Conservation (phyloP, 192 early-diverging fungal genomes). For the Gaertneriomyces semiglobifer region DNA sequence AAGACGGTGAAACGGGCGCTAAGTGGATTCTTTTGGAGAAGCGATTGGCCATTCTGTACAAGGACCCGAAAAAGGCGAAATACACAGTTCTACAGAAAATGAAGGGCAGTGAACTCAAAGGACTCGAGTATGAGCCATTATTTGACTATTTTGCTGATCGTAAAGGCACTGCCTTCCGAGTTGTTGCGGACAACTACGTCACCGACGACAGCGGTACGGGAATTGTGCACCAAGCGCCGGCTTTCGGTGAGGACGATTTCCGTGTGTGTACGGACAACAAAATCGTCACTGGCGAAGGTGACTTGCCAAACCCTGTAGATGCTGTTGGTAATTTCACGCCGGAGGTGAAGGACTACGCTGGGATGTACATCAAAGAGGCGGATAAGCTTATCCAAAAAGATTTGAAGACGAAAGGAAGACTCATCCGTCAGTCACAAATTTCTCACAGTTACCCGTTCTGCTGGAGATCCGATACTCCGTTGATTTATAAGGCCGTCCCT, state of each 20-base stretch:
- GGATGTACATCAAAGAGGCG: constrained; percentile 91
- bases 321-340: constrained; percentile 78
- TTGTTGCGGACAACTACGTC: constrained; percentile 89
- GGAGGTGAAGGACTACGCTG: constrained; percentile 74
- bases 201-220: constrained; percentile 93
- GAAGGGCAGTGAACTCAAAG: constrained; percentile 75
- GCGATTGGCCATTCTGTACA: constrained; percentile 85
- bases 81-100: constrained; percentile 76
- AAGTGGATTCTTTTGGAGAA: constrained; percentile 83
- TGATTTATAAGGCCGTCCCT: constrained; percentile 95
- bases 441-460: constrained; percentile 97
- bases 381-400: constrained; percentile 95
- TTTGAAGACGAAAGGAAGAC: constrained; percentile 73
- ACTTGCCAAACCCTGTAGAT: constrained; percentile 86
- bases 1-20: constrained; percentile 75
- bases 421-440: constrained; percentile 88
- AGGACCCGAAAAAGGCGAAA: constrained; percentile 92
- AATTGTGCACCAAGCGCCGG: constrained; percentile 96
- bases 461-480: constrained; percentile 94
- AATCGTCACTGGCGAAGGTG: constrained; percentile 78
- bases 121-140: constrained; percentile 85
- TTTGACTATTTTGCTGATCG: constrained; percentile 74
- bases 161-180: constrained; percentile 75
- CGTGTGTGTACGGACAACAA: constrained; percentile 81
- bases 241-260: constrained; percentile 99